These are phyloP conservation scores for Smallanthus sonchifolius DNA, from an alignment of 129 eudicot genomes.

Conservation along the genomic window DNA sequence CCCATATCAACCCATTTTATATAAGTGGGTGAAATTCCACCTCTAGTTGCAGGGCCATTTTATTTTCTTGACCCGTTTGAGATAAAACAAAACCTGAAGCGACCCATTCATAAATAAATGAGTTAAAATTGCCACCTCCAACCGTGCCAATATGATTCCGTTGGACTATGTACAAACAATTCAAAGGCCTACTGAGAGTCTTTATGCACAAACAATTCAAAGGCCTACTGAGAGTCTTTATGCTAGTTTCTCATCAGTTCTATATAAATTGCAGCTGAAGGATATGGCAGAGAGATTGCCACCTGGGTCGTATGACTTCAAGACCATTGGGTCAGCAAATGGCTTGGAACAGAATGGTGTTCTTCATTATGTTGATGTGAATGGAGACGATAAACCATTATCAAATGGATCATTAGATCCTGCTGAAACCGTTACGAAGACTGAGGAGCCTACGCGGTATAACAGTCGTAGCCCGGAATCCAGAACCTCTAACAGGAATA, in stretches of 20 bases:
- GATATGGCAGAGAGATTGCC: no score
- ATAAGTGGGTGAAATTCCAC: no score
- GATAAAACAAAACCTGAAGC: background rate
- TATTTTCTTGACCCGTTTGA: background rate
- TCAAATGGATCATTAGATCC: constrained; percentile 36
- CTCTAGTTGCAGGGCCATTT: background rate
- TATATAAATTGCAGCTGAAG: background rate
- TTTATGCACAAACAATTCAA: background rate
- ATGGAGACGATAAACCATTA: constrained; percentile 34
- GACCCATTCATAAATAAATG: background rate
- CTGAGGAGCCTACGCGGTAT: constrained; percentile 30
- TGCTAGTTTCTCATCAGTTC: background rate
- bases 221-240: background rate
- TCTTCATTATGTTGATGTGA: constrained; percentile 30
- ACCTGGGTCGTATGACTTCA: no score
- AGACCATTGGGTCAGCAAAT: no score
- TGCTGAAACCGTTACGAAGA: constrained; percentile 26
- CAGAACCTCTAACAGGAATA: constrained; percentile 29
- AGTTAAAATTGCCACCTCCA: background rate
- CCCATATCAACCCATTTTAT: no score
- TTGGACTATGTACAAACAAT: background rate
- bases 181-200: background rate
- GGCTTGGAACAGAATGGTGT: constrained; percentile 41
- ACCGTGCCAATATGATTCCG: background rate
- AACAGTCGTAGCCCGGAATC: constrained; percentile 2